phyloP scores from a whole-genome alignment of 176 grass and related monocot species.

The Oryza meyeriana region DNA sequence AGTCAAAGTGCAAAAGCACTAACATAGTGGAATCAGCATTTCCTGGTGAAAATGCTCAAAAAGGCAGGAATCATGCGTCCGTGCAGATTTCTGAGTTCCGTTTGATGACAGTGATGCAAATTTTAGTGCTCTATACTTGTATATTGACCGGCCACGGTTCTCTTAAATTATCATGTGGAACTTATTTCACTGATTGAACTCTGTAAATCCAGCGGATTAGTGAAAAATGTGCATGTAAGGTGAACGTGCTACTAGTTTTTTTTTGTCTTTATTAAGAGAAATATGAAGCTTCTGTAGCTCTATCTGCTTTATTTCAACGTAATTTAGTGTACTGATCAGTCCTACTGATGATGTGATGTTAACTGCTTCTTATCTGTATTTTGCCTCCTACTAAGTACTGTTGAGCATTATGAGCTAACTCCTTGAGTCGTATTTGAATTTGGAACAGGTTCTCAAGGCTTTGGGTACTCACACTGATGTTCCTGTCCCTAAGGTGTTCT shows the following conservation, averaged over 20 bases:
- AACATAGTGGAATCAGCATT: not conserved
- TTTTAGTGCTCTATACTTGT: not conserved
- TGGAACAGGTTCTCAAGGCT: constrained; percentile 79
- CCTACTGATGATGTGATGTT: not conserved
- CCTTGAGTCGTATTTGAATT: not conserved
- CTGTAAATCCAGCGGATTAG: not conserved
- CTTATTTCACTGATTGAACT: not conserved
- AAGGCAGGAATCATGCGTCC: not conserved
- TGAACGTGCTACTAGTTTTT: not conserved
- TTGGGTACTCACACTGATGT: constrained; percentile 63
- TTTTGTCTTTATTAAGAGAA: not conserved
- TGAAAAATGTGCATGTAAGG: not conserved
- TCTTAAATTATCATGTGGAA: not conserved
- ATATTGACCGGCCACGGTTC: not conserved
- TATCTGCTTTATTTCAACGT: not conserved
- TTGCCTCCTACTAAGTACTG: not conserved
- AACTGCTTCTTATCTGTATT: not conserved
- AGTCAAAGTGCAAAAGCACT: not conserved
- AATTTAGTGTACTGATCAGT: not conserved
- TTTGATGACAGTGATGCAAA: not conserved
- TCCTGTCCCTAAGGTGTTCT: constrained; percentile 92
- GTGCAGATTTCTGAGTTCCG: not conserved
- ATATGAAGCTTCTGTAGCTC: not conserved
- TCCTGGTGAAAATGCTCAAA: not conserved
- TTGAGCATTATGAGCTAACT: not conserved